Evolutionary conservation across 495 filamentous ascomycete species (phyloP), one percentile per base, ranked within the genome.

Genomic region (Tuber microsphaerosporum): DNA sequence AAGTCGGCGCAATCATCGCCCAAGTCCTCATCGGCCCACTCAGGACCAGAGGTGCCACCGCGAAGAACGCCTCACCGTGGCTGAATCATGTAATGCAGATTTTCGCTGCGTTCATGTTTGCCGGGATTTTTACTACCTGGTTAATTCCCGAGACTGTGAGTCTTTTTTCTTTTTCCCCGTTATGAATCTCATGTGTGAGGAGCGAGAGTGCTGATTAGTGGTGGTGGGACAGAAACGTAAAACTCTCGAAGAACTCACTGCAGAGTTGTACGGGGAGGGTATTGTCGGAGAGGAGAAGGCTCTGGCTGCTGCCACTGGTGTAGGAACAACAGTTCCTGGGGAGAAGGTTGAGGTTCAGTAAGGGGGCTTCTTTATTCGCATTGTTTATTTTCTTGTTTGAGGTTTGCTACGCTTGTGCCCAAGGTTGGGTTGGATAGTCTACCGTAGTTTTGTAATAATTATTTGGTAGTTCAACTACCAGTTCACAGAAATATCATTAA

Each of bases 51-150:
- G 87, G 84, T 71, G 81, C 84, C 72, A 83, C 84, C 0, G 79
- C 83, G 26, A 83, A 78, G 14, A 83, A 84, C 16, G 84, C 83
- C 56, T 85, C 82, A 9, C 91, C 91, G 0, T 93, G 91, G 90
- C 85, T 94, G 72, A 89, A 92, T 84, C 89, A 92, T 76, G 87
- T 93, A 68, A 91, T 93, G 90, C 86, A 93, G 84, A 92, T 94
- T 75, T 93, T 91, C 82, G 90, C 90, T 19, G 84, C 88, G 42
- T 93, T 93, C 84, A 93, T 94, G 92, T 86, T 93, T 46, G 87
- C 84, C 71, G 92, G 92, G 77, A 85, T 88, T 72, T 85, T 91
- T 65, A 89, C 88, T 7, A 88, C 89, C 6, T 81, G 91, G 10
- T 81, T 93, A 68, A 90, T 94, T 68, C 92, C 92, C 0, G 92